Evolutionary conservation across 2,329 filamentous ascomycete species (phyloP).

Genomic region (Fonsecaea monophora): DNA sequence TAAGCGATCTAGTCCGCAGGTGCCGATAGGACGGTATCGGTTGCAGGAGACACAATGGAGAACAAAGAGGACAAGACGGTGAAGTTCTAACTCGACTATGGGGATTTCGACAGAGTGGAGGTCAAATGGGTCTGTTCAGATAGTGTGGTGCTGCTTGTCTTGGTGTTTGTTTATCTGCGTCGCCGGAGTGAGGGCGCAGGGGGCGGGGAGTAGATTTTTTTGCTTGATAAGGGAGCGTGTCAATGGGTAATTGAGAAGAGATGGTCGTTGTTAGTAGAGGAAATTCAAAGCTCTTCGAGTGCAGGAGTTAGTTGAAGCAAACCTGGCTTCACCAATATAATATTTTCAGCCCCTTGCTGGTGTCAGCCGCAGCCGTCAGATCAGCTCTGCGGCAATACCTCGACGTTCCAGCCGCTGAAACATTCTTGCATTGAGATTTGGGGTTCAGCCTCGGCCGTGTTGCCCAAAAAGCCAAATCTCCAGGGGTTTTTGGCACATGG

Average conservation of each 20-base stretch:
- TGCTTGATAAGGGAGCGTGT: background rate
- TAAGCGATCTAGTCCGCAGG: background rate
- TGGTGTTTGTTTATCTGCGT: conserved; percentile 1
- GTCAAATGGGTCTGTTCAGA: background rate
- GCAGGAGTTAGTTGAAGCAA: background rate
- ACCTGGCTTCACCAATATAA: background rate
- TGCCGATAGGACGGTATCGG: background rate
- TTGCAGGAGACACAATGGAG: background rate
- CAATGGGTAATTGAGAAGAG: background rate
- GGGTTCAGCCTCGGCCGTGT: conserved; percentile 11
- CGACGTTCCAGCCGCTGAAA: background rate
- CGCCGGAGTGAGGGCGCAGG: background rate
- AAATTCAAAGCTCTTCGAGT: background rate
- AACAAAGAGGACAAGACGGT: background rate
- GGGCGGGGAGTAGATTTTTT: conserved; percentile 1
- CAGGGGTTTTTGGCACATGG: background rate
- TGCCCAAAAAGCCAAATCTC: background rate
- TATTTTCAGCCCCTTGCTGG: background rate
- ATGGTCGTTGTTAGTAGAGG: background rate
- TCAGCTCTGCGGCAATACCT: background rate
- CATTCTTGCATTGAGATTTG: conserved; percentile 1
- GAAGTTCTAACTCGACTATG: background rate
- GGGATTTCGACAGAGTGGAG: background rate
- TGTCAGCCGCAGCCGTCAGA: conserved; percentile 12
- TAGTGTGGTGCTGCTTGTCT: background rate